A percentile compares a stretch with the other conserved stretches of the same genome.
Conservation (phyloP, 2,329 filamentous ascomycete genomes). For the Tetracladium maxilliforme region DNA sequence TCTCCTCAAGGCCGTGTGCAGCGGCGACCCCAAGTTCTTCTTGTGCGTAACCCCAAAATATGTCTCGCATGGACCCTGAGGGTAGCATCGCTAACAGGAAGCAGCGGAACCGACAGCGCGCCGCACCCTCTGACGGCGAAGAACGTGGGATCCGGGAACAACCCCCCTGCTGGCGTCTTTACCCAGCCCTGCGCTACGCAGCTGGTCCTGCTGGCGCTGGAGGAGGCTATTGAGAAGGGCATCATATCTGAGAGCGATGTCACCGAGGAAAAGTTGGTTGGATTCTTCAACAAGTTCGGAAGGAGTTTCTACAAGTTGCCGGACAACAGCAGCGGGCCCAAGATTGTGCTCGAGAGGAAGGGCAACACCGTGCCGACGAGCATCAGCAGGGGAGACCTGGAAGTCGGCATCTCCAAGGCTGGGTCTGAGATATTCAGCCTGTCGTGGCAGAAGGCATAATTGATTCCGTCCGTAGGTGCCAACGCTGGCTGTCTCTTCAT, state of each 20-base stretch:
- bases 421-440: constrained; percentile 45
- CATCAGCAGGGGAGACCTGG: constrained; percentile 39
- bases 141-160: constrained; percentile 29
- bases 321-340: constrained; percentile 7
- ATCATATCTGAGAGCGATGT: constrained; percentile 35
- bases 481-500: too few species aligned
- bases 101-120: constrained; percentile 43
- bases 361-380: constrained; percentile 17
- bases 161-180: constrained; percentile 58
- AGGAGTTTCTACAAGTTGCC: constrained; percentile 33
- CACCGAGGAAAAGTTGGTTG: constrained; percentile 35
- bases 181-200: constrained; percentile 60
- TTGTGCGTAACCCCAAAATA: constrained; percentile 47
- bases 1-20: constrained; percentile 38
- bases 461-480: too few species aligned
- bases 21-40: constrained; percentile 53
- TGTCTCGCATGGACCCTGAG: constrained; percentile 36
- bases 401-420: constrained; percentile 51
- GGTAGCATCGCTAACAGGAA: too few species aligned
- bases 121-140: constrained; percentile 48
- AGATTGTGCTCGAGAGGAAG: constrained; percentile 10
- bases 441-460: constrained; percentile 16
- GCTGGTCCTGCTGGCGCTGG: constrained; percentile 47
- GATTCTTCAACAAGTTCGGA: constrained; percentile 37
- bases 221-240: constrained; percentile 41